Percentiles rank a stretch among this genome's conserved stretches.
These are phyloP conservation scores for Chamaecyparis obtusa DNA, from an alignment of 75 land plant genomes.

Conservation along the genomic window DNA sequence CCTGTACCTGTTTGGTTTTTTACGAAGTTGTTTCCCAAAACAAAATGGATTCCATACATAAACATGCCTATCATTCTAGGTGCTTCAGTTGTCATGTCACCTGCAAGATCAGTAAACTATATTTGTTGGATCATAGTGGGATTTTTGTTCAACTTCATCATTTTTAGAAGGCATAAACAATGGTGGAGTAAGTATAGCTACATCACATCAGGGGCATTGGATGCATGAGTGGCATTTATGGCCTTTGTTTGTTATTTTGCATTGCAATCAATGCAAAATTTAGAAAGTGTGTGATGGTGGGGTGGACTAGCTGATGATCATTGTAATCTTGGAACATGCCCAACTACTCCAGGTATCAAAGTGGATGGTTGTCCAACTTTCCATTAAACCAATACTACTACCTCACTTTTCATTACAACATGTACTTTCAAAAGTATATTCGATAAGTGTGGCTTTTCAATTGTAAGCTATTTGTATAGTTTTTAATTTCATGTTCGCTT, in stretches of 20 bases:
- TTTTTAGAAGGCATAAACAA: constrained; percentile 31
- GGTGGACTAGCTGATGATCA: constrained; percentile 29
- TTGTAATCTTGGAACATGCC: constrained; percentile 44
- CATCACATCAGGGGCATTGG: constrained; percentile 47
- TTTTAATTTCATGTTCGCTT: too few species aligned
- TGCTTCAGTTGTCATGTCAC: constrained; percentile 26
- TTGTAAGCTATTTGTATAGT: too few species aligned
- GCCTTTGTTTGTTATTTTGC: constrained; percentile 28
- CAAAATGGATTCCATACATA: constrained; percentile 31
- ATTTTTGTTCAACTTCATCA: constrained; percentile 34
- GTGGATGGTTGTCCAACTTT: constrained; percentile 32
- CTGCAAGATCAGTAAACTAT: constrained; percentile 40
- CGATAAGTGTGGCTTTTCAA: too few species aligned
- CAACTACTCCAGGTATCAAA: constrained; percentile 32
- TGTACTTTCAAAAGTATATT: not conserved
- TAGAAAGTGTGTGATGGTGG: constrained; percentile 37
- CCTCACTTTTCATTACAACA: not conserved
- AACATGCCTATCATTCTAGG: constrained; percentile 39
- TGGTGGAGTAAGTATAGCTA: constrained; percentile 60
- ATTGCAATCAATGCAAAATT: constrained; percentile 8
- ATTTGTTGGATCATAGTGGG: constrained; percentile 29
- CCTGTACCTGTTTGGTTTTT: constrained; percentile 39
- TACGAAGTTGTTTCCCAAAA: constrained; percentile 12
- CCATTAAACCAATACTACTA: not conserved
- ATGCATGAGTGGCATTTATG: constrained; percentile 48